Conservation (phyloP, 495 filamentous ascomycete species). For the Aspergillus baeticus region DNA sequence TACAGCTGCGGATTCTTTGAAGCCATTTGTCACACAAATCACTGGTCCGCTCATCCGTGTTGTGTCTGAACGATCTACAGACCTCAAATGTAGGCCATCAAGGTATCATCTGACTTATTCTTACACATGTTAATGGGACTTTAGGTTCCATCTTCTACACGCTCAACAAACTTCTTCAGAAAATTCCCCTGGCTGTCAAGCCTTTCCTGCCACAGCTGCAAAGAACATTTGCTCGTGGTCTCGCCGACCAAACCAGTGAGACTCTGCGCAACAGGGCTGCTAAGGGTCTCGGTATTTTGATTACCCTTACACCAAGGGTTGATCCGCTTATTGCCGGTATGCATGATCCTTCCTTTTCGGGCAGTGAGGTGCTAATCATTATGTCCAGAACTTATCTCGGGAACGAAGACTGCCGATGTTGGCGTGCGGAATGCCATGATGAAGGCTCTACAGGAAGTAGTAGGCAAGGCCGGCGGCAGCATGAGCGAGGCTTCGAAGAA, state of each 20-base stretch:
- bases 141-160: slow-evolving; percentile 86
- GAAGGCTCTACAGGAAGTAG: slow-evolving; percentile 92
- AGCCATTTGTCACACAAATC: slow-evolving; percentile 94
- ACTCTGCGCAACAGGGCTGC: slow-evolving; percentile 82
- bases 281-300: slow-evolving; percentile 93
- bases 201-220: slow-evolving; percentile 97
- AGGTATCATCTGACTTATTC: background rate
- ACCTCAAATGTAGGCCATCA: slow-evolving; percentile 68
- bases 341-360: background rate
- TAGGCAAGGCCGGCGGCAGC: slow-evolving; percentile 88
- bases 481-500: slow-evolving; percentile 88
- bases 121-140: slow-evolving; percentile 8
- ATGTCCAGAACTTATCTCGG: slow-evolving; percentile 77
- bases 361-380: slow-evolving; percentile 11
- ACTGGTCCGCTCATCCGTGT: slow-evolving; percentile 97
- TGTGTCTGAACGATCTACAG: slow-evolving; percentile 89
- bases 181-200: slow-evolving; percentile 93
- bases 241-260: slow-evolving; percentile 92
- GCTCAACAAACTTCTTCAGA: slow-evolving; percentile 91
- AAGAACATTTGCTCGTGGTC: slow-evolving; percentile 90
- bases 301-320: slow-evolving; percentile 92
- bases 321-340: slow-evolving; percentile 76
- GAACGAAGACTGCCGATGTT: slow-evolving; percentile 82
- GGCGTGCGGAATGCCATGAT: slow-evolving; percentile 97
- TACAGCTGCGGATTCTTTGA: slow-evolving; percentile 77